Evolutionary conservation across 2,329 filamentous ascomycete genomes (phyloP).

Genomic region (Lizonia empirigonia): DNA sequence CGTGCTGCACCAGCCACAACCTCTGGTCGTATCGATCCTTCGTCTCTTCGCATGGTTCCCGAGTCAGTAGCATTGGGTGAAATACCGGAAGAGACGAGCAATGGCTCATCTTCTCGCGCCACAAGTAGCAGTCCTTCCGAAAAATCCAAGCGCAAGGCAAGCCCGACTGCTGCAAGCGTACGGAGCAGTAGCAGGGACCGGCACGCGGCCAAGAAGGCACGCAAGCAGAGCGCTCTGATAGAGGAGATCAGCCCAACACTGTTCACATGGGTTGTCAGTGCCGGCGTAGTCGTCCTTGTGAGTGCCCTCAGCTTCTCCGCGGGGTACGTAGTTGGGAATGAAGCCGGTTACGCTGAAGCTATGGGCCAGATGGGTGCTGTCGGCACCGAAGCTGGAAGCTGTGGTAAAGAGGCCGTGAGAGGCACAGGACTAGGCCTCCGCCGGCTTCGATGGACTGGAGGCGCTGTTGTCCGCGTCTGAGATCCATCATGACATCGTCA

Average conservation of each 20-base stretch:
- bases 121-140: slow-evolving; percentile 41
- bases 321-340: slow-evolving; percentile 66
- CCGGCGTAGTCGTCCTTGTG: slow-evolving; percentile 67
- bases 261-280: slow-evolving; percentile 69
- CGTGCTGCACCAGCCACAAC: slow-evolving; percentile 41
- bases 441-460: slow-evolving; percentile 41
- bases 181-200: slow-evolving; percentile 53
- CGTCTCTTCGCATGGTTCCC: slow-evolving; percentile 63
- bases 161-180: slow-evolving; percentile 32
- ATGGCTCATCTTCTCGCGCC: slow-evolving; percentile 35
- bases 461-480: slow-evolving; percentile 24
- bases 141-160: slow-evolving; percentile 55
- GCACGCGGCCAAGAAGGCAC: slow-evolving; percentile 53
- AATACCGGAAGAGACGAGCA: slow-evolving; percentile 37
- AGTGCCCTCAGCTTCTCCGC: slow-evolving; percentile 69
- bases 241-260: slow-evolving; percentile 62
- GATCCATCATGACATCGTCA: neutral
- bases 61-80: slow-evolving; percentile 63
- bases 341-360: slow-evolving; percentile 61
- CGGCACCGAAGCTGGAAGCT: slow-evolving; percentile 39
- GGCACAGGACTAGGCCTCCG: slow-evolving; percentile 39
- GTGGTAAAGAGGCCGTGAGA: slow-evolving; percentile 42
- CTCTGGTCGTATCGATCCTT: slow-evolving; percentile 54
- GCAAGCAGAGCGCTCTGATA: slow-evolving; percentile 40
- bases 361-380: slow-evolving; percentile 39